Evolutionary conservation across 768 basidiomycete species (phyloP), one percentile per base, ranked within the genome.

Genomic region (Ephemerocybe angulata): DNA sequence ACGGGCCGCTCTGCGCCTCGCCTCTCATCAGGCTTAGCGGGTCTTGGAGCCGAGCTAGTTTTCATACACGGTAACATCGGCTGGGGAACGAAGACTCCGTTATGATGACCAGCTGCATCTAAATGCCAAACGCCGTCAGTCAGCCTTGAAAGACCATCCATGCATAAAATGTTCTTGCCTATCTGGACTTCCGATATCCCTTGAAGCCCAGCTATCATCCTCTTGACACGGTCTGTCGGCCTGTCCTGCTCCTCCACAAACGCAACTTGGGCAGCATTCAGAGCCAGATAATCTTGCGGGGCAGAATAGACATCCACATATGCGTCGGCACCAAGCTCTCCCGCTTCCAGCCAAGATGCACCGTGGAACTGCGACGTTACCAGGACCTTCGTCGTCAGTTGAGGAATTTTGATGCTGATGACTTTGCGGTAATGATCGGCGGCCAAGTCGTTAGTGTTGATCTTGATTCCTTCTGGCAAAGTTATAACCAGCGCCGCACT

Each of bases 371-470:
- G 68, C 19, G 73, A 72, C 44, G 70, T 65, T 28, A 83, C 63
- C 29, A 94, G 72, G 22, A 85, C 62, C 57, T 79, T 84, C 8
- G 82, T 49, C 21, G 69, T 69, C 3, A 78, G 67, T 15, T 70
- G 58, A 7, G 89, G 87, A 3, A 90, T 51, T 28, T 75, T 76
- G 8, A 93, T 21, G 60, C 79, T 84, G 4, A 80, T 80, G 31
- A 86, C 74, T 61, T 81, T 90, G 41, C 82, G 78, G 65, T 90
- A 86, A 33, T 76, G 75, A 27, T 79, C 75, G 15, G 88, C 85
- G 2, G 87, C 86, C 24, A 88, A 70, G 62, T 95, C 88, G 63
- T 94, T 96, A 58, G 73, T 82, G 53, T 90, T 83, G 17, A 91
- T 59, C 27, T 72, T 72, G 27, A 94, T 55, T 3, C 93, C 93